phyloP scores from a whole-genome alignment of 495 filamentous ascomycete genomes.

The Aspergillus funiculosus region DNA sequence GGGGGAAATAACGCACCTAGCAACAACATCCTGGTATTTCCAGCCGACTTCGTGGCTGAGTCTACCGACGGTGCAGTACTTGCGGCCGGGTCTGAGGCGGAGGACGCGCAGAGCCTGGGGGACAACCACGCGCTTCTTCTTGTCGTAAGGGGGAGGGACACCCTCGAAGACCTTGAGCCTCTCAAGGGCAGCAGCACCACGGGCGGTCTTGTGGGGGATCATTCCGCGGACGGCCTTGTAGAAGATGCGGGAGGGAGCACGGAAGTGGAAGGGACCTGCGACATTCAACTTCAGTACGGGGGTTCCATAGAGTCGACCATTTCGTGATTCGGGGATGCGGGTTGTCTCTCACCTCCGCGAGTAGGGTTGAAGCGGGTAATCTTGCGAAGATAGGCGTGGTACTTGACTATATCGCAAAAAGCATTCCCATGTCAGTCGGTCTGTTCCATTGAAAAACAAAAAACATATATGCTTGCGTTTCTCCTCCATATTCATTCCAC shows the following conservation, averaged over 20 bases:
- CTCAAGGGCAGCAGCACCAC: constrained; percentile 92
- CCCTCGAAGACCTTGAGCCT: constrained; percentile 99
- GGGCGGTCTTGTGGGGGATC: constrained; percentile 99
- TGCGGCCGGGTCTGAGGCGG: constrained; percentile 93
- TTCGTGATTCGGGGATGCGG: constrained; percentile 8
- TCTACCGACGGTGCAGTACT: constrained; percentile 98
- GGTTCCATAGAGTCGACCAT: neutral
- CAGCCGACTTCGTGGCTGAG: constrained; percentile 98
- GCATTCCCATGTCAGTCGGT: constrained; percentile 31
- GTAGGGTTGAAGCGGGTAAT: constrained; percentile 99
- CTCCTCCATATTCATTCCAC: neutral
- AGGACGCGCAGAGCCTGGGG: constrained; percentile 94
- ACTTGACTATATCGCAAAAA: constrained; percentile 74
- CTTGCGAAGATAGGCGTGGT: constrained; percentile 99
- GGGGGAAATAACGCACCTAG: constrained; percentile 61
- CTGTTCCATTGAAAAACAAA: neutral
- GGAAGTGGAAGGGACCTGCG: constrained; percentile 97
- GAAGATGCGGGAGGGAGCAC: constrained; percentile 96
- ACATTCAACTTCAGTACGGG: constrained; percentile 32
- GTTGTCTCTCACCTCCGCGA: constrained; percentile 77
- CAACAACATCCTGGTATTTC: constrained; percentile 99
- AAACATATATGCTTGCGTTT: neutral
- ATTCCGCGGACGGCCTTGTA: constrained; percentile 99
- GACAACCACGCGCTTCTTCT: constrained; percentile 98
- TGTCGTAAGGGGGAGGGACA: constrained; percentile 97